phyloP scores from a whole-genome alignment of 2,329 filamentous ascomycete species.

The Esteya vermicola region DNA sequence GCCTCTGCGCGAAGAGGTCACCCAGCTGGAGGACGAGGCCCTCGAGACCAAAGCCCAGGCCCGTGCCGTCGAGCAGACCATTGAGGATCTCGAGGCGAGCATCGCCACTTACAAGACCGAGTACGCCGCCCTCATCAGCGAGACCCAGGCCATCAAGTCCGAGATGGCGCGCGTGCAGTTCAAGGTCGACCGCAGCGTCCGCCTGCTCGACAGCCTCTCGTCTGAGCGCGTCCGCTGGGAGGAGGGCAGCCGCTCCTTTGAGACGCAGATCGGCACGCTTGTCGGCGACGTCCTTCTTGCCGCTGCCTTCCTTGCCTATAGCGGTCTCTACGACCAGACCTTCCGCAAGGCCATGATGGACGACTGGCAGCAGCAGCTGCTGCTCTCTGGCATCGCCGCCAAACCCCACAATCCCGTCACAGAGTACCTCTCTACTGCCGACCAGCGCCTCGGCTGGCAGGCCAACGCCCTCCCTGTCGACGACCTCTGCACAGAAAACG shows the following conservation, averaged over 20 bases:
- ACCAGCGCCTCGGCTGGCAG: slow-evolving; percentile 91
- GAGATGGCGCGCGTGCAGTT: slow-evolving; percentile 96
- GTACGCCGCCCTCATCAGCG: slow-evolving; percentile 89
- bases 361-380: slow-evolving; percentile 89
- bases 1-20: slow-evolving; percentile 80
- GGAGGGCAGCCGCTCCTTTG: slow-evolving; percentile 92
- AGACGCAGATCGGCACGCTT: slow-evolving; percentile 92
- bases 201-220: slow-evolving; percentile 84
- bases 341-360: slow-evolving; percentile 97
- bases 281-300: slow-evolving; percentile 92
- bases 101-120: slow-evolving; percentile 93
- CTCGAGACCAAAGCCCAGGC: slow-evolving; percentile 89
- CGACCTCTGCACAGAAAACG: slow-evolving; percentile 96
- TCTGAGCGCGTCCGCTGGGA: slow-evolving; percentile 93
- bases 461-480: slow-evolving; percentile 87
- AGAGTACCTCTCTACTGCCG: slow-evolving; percentile 91
- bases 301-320: slow-evolving; percentile 94
- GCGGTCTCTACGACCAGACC: slow-evolving; percentile 92
- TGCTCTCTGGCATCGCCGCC: slow-evolving; percentile 82
- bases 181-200: slow-evolving; percentile 94
- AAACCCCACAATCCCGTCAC: slow-evolving; percentile 91
- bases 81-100: slow-evolving; percentile 70
- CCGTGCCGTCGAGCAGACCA: slow-evolving; percentile 78
- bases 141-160: slow-evolving; percentile 91
- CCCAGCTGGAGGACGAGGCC: slow-evolving; percentile 72